A percentile compares a stretch with the other conserved stretches of the same genome.
Evolutionary conservation across 2,329 filamentous ascomycete genomes (phyloP).

Genomic region (Hypoxylon sp.): DNA sequence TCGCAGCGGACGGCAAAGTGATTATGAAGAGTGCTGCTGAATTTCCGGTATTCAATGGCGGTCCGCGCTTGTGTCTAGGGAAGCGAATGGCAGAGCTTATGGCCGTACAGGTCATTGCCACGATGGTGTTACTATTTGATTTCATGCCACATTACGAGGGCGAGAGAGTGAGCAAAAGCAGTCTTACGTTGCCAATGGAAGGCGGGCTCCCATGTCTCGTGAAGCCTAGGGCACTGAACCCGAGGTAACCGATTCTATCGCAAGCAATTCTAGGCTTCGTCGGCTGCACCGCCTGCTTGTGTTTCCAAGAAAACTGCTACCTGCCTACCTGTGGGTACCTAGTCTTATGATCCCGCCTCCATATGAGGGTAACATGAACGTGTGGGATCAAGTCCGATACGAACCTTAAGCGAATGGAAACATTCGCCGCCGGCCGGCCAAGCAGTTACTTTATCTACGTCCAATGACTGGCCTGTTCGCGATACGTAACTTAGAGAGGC

Average conservation of each 20-base stretch:
- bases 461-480: background rate
- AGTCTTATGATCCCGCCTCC: background rate
- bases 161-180: constrained; percentile 69
- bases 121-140: constrained; percentile 63
- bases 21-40: constrained; percentile 64
- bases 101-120: constrained; percentile 67
- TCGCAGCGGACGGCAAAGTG: constrained; percentile 57
- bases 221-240: constrained; percentile 27
- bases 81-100: constrained; percentile 74
- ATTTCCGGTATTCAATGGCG: constrained; percentile 75
- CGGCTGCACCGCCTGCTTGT: no score
- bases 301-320: background rate
- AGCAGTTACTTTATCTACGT: background rate
- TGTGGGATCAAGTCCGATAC: background rate
- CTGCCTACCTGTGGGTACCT: no score
- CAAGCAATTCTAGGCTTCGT: background rate
- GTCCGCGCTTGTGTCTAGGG: constrained; percentile 70
- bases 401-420: background rate
- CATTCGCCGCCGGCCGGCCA: background rate
- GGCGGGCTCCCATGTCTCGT: constrained; percentile 66
- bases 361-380: background rate
- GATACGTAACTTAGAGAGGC: background rate
- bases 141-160: constrained; percentile 59
- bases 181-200: constrained; percentile 73
- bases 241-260: background rate